These are phyloP conservation scores for Pseudotulostoma volvatum DNA, from an alignment of 495 filamentous ascomycete genomes.

Conservation along the genomic window DNA sequence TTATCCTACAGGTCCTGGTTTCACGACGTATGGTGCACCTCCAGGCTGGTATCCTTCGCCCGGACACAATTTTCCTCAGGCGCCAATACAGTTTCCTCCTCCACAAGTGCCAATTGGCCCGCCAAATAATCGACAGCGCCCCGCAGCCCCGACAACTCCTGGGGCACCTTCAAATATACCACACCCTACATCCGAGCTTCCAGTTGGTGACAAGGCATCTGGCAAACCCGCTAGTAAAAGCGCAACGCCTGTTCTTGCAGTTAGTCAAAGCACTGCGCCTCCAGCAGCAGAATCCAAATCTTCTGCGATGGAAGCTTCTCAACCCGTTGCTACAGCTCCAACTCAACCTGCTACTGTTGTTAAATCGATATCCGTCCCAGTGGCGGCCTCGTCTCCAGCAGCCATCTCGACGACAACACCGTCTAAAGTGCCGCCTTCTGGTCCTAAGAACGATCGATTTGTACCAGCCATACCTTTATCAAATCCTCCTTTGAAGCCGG, in stretches of 20 bases:
- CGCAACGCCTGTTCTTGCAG: conserved; percentile 19
- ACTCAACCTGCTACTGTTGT: conserved; percentile 25
- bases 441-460: conserved; percentile 54
- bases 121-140: conserved; percentile 26
- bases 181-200: conserved; percentile 28
- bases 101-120: conserved; percentile 37
- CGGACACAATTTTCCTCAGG: conserved; percentile 59
- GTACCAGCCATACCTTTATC: conserved; percentile 49
- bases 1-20: conserved; percentile 45
- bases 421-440: conserved; percentile 35
- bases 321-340: conserved; percentile 31
- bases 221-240: conserved; percentile 21
- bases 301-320: conserved; percentile 26
- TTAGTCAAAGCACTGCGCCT: conserved; percentile 25
- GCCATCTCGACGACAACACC: conserved; percentile 23
- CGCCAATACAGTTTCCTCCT: conserved; percentile 38
- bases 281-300: conserved; percentile 57
- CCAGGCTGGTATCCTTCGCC: conserved; percentile 69
- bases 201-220: conserved; percentile 20
- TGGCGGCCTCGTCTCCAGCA: conserved; percentile 15
- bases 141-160: conserved; percentile 9
- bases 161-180: conserved; percentile 13
- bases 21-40: conserved; percentile 45
- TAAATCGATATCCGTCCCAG: conserved; percentile 3
- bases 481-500: conserved; percentile 20